These are phyloP conservation scores for Thalassiosira hispida DNA, from an alignment of 352 stramenopile genomes.

Conservation along the genomic window DNA sequence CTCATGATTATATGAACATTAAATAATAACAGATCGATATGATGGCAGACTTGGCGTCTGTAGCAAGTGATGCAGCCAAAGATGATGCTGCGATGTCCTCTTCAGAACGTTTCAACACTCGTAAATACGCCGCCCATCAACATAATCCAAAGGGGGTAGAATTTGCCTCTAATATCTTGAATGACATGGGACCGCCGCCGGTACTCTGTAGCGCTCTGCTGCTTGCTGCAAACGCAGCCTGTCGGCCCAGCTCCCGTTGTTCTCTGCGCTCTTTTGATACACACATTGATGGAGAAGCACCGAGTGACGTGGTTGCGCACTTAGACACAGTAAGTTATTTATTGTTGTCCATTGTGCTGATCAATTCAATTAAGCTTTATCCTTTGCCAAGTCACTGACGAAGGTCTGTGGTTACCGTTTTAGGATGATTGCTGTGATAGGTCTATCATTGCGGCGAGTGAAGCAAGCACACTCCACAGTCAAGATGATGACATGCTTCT, in stretches of 20 bases:
- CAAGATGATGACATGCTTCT: conserved; percentile 26
- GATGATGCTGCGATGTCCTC: conserved; percentile 5
- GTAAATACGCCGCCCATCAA: neutral
- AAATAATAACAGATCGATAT: conserved; percentile 23
- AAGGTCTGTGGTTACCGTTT: neutral
- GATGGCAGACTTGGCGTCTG: conserved; percentile 33
- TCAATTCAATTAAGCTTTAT: neutral
- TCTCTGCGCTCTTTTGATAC: conserved; percentile 26
- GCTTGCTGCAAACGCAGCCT: conserved; percentile 38
- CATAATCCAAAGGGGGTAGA: conserved; percentile 12
- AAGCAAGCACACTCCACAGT: conserved; percentile 29
- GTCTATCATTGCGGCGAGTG: conserved; percentile 16
- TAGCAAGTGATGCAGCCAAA: conserved; percentile 31
- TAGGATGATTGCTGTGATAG: conserved; percentile 43
- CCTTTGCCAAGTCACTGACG: neutral
- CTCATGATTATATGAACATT: neutral
- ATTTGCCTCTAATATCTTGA: conserved; percentile 34
- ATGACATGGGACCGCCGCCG: conserved; percentile 41
- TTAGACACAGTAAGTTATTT: conserved; percentile 29
- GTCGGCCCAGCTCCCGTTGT: conserved; percentile 13
- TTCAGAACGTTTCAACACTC: conserved; percentile 17
- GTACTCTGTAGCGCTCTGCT: conserved; percentile 16
- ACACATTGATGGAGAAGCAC: neutral
- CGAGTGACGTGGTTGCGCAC: conserved; percentile 35
- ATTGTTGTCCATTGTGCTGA: neutral